These are phyloP conservation scores for Xylaria digitata DNA, from an alignment of 2,329 filamentous ascomycete species.

Conservation along the genomic window DNA sequence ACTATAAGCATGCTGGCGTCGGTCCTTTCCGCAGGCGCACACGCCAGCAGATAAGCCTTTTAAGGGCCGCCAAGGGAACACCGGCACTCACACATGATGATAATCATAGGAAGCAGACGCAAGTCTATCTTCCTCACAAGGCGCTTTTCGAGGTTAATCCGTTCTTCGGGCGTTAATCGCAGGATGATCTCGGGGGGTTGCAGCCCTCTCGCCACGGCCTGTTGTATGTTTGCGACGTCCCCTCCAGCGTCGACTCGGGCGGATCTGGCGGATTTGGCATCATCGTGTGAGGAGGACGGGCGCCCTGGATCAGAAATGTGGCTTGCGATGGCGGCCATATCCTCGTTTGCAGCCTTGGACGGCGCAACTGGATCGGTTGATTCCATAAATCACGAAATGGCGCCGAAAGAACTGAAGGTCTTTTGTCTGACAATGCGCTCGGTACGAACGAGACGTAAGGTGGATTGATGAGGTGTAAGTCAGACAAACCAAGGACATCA, in stretches of 20 bases:
- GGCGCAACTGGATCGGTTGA: conserved; percentile 21
- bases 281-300: conserved; percentile 32
- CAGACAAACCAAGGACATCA: background rate
- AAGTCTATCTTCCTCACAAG: conserved; percentile 74
- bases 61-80: background rate
- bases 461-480: background rate
- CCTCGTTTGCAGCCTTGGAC: conserved; percentile 20
- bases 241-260: conserved; percentile 33
- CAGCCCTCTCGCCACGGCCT: conserved; percentile 44
- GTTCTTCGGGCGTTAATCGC: conserved; percentile 63
- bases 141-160: conserved; percentile 63
- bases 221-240: conserved; percentile 40
- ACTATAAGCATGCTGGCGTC: background rate
- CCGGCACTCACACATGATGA: conserved; percentile 66
- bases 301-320: conserved; percentile 34
- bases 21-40: background rate
- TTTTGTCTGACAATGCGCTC: conserved; percentile 12
- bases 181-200: conserved; percentile 52
- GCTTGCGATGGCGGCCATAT: conserved; percentile 22
- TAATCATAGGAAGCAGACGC: conserved; percentile 72
- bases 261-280: conserved; percentile 32
- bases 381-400: conserved; percentile 20
- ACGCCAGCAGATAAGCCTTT: background rate
- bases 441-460: background rate
- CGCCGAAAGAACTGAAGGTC: background rate